Percentiles rank a stretch among this genome's conserved stretches.
Conservation (phyloP, 805 yeast species). For the Kazachstania bromeliacearum region DNA sequence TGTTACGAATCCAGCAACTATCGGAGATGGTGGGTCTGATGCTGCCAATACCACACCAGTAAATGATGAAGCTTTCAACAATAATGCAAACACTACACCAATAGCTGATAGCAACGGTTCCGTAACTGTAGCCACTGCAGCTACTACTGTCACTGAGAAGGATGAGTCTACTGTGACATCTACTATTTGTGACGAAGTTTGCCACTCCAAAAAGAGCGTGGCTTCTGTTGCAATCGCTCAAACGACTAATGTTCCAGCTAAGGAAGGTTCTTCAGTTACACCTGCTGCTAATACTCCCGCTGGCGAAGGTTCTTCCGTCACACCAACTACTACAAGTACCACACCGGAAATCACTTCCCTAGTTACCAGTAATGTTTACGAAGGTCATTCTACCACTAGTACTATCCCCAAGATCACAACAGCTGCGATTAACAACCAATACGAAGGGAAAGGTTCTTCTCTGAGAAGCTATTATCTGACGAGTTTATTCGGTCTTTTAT, state of each 20-base stretch:
- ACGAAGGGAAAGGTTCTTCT: no score
- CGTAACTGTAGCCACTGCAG: background rate
- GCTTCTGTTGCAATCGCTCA: slow-evolving; percentile 3
- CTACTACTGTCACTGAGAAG: slow-evolving; percentile 2
- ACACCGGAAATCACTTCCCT: no score
- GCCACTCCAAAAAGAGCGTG: slow-evolving; percentile 7
- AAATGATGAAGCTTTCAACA: slow-evolving; percentile 10
- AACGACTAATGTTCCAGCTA: slow-evolving; percentile 2
- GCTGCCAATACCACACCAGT: slow-evolving; percentile 1
- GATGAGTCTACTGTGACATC: slow-evolving; percentile 3
- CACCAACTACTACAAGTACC: no score
- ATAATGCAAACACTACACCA: background rate
- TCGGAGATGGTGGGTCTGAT: background rate
- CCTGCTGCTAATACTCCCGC: slow-evolving; percentile 4
- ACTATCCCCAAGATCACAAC: no score
- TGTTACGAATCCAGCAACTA: background rate
- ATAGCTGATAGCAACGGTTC: slow-evolving; percentile 4
- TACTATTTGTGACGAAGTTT: slow-evolving; percentile 11
- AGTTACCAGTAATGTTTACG: no score
- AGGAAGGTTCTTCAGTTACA: slow-evolving; percentile 3
- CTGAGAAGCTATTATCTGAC: no score
- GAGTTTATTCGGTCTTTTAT: no score
- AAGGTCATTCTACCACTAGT: no score
- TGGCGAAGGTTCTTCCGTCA: no score
- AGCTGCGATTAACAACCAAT: no score